Conservation (phyloP, 768 basidiomycete species). For the Mycena crocata region DNA sequence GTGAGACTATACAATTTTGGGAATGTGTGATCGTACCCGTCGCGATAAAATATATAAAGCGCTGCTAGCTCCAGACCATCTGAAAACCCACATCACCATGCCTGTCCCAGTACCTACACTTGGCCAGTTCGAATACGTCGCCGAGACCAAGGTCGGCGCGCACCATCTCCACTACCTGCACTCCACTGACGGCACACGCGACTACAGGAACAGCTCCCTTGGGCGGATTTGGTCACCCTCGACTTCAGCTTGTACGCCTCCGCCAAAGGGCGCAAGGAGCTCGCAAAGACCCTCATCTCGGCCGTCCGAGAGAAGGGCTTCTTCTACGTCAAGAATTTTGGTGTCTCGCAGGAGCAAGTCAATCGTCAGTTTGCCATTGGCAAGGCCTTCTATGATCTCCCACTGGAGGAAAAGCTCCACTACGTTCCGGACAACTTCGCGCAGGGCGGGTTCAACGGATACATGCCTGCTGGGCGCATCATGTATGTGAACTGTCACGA, state of each 20-base stretch:
- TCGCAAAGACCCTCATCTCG: conserved; percentile 54
- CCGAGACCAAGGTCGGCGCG: conserved; percentile 46
- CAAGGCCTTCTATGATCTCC: conserved; percentile 59
- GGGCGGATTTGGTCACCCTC: conserved; percentile 61
- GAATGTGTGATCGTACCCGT: neutral
- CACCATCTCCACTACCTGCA: neutral
- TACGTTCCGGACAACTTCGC: conserved; percentile 53
- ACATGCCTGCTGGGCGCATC: conserved; percentile 57
- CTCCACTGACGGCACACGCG: conserved; percentile 16
- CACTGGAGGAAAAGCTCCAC: conserved; percentile 61
- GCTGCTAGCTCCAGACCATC: neutral
- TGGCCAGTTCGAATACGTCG: conserved; percentile 48
- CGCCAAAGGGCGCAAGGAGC: conserved; percentile 54
- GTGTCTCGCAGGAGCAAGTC: conserved; percentile 60
- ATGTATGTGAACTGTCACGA: conserved; percentile 39
- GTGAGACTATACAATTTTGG: conserved; percentile 19
- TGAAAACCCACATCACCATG: conserved; percentile 32
- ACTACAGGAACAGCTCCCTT: conserved; percentile 56
- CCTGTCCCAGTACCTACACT: conserved; percentile 49
- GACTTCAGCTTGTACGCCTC: conserved; percentile 56
- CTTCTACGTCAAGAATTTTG: conserved; percentile 65
- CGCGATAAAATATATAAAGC: conserved; percentile 3
- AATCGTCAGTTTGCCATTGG: conserved; percentile 62
- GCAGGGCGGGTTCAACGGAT: conserved; percentile 60
- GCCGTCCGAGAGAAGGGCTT: conserved; percentile 61